phyloP scores from a whole-genome alignment of 2,329 filamentous ascomycete species.

The Exophiala lecanii-corni region DNA sequence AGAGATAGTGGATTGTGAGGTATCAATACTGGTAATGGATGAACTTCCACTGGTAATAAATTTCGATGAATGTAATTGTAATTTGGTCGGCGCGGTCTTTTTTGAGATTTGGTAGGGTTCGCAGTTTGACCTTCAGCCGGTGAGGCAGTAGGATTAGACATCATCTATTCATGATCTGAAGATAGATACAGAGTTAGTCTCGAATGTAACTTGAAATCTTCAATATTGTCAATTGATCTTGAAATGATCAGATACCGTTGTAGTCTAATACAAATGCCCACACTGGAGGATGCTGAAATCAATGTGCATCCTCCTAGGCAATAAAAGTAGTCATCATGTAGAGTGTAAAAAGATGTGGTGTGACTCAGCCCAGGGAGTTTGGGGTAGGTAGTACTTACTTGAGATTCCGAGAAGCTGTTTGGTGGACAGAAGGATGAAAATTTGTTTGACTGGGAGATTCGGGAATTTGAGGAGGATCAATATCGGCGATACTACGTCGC shows the following conservation, averaged over 20 bases:
- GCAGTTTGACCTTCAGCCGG: conserved; percentile 18
- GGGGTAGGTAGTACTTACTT: conserved; percentile 22
- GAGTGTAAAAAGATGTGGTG: conserved; percentile 27
- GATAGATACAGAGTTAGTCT: not conserved
- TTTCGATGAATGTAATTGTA: conserved; percentile 75
- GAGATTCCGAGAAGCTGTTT: conserved; percentile 15
- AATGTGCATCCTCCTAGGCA: conserved; percentile 47
- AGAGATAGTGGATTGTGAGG: conserved; percentile 89
- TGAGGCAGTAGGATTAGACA: conserved; percentile 26
- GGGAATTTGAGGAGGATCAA: no score
- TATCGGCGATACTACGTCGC: no score
- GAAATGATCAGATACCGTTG: conserved; percentile 85
- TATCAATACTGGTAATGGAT: conserved; percentile 81
- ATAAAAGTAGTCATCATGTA: conserved; percentile 44
- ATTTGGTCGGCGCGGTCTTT: conserved; percentile 44
- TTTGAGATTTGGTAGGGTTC: conserved; percentile 9
- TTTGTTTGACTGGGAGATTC: no score
- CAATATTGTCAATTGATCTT: not conserved
- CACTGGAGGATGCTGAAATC: conserved; percentile 50
- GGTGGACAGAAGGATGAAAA: not conserved
- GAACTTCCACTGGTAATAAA: conserved; percentile 72
- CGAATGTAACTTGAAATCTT: not conserved
- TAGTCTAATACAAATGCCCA: conserved; percentile 71
- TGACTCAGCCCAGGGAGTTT: conserved; percentile 17
- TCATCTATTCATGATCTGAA: conserved; percentile 28